These are phyloP conservation scores for Magnolia changhungtana DNA, from an alignment of 164 flowering plant species.

Conservation along the genomic window DNA sequence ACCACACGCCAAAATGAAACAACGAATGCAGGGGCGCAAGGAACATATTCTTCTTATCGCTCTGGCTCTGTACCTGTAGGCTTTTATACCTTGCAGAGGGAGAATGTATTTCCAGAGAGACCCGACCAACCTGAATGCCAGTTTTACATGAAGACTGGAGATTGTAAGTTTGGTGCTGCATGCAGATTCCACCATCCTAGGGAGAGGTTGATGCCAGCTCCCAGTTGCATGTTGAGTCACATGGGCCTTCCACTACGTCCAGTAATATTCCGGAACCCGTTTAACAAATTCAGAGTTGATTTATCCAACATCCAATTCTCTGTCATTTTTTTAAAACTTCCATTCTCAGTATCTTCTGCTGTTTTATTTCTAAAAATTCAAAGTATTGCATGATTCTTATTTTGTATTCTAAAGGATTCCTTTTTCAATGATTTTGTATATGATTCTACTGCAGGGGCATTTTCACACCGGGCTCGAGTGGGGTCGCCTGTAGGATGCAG, in stretches of 20 bases:
- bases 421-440: too few relatives aligned
- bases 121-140: slow-evolving; percentile 98
- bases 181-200: slow-evolving; percentile 93
- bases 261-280: slow-evolving; percentile 29
- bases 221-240: slow-evolving; percentile 78
- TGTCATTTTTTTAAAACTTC: background rate
- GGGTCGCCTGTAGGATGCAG: too few relatives aligned
- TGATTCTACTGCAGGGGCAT: too few relatives aligned
- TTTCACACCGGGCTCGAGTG: too few relatives aligned
- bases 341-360: background rate
- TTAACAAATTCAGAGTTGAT: background rate
- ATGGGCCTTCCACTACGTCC: slow-evolving; percentile 91
- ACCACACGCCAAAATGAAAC: slow-evolving; percentile 54
- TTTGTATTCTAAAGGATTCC: background rate
- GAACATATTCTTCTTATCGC: slow-evolving; percentile 49
- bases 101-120: slow-evolving; percentile 89
- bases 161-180: slow-evolving; percentile 92
- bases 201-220: slow-evolving; percentile 76
- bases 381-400: background rate
- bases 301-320: too few relatives aligned
- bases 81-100: slow-evolving; percentile 71
- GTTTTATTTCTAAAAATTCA: background rate
- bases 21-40: slow-evolving; percentile 41
- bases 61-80: slow-evolving; percentile 64
- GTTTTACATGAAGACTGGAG: slow-evolving; percentile 98